Evolutionary conservation across 164 flowering plant genomes (phyloP), one percentile per base, ranked within the genome.

Genomic region (Kingdonia uniflora): DNA sequence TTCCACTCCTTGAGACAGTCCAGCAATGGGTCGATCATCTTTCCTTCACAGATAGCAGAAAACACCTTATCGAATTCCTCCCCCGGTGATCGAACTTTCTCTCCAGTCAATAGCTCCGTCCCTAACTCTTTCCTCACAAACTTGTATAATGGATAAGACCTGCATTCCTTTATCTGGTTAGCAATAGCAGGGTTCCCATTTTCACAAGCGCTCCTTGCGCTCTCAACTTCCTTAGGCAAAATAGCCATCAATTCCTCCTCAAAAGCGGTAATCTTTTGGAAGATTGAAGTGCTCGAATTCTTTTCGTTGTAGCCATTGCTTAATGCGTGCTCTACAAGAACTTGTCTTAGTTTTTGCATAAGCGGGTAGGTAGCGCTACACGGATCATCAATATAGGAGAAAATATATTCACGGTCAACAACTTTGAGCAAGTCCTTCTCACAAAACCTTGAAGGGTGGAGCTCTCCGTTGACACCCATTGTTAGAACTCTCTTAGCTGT

Each of bases 31-130:
- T 60, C 68, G 15, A 77, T 76, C 5, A 78, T 19, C 51, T 71
- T 67, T 44, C 78, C 80, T 11, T 63, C 73, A 37, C 64, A 57
- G 10, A 78, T 71, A 11, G 73, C 78, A 19, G 67, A 71, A 29
- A 65, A 63, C 2, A 78, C 80, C 64, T 68, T 75, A 66, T 78
- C 80, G 4, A 75, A 71, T 23, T 75, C 63, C 59, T 78, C 82
- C 8, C 82, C 80, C 0, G 82, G 82, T 42, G 76, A 68, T 49
- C 56, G 62, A 64, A 64, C 67, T 66, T 73, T 69, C 33, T 37
- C 74, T 5, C 82, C 82, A 16, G 66, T 73, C 0, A 75, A 67
- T 16, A 78, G 45, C 59, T 65, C 64, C 0, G 78, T 78, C 40
- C 80, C 80, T 15, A 68, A 60, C 46, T 67, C 69, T 0, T 8